A percentile compares a stretch with the other conserved stretches of the same genome.
Conservation (phyloP, 805 yeast genomes). For the Ogataea angusta region DNA sequence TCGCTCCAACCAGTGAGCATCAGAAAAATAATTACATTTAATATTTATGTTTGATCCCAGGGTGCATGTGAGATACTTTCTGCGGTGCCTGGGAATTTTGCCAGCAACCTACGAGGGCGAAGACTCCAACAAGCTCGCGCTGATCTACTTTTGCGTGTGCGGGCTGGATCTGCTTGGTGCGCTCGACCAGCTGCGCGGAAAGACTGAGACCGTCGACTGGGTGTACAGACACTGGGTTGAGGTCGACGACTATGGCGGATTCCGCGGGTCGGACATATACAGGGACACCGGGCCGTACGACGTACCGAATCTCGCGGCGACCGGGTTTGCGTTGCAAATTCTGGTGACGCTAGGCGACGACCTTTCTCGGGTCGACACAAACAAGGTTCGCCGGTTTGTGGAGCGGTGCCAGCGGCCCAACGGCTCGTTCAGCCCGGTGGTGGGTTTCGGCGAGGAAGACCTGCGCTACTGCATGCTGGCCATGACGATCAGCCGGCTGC, state of each 20-base stretch:
- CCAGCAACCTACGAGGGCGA: conserved; percentile 55
- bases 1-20: too few relatives aligned
- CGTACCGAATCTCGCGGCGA: conserved; percentile 66
- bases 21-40: too few relatives aligned
- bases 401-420: conserved; percentile 54
- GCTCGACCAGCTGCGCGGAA: conserved; percentile 31
- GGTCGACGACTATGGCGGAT: conserved; percentile 39
- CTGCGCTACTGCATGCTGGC: conserved; percentile 76
- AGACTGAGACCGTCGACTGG: conserved; percentile 35
- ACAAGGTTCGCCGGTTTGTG: conserved; percentile 52
- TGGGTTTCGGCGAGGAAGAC: conserved; percentile 61
- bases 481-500: conserved; percentile 52
- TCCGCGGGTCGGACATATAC: conserved; percentile 57
- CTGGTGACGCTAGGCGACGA: conserved; percentile 50
- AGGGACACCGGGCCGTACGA: conserved; percentile 40
- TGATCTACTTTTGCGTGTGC: conserved; percentile 66
- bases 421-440: conserved; percentile 55
- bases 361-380: conserved; percentile 37
- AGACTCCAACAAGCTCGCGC: conserved; percentile 66
- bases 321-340: conserved; percentile 67
- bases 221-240: conserved; percentile 47
- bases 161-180: conserved; percentile 50
- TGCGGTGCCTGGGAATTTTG: conserved; percentile 29
- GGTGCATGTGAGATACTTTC: conserved; percentile 30
- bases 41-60: conserved; percentile 13